These are phyloP conservation scores for Vinca major DNA, from an alignment of 305 asterid species.

Conservation along the genomic window DNA sequence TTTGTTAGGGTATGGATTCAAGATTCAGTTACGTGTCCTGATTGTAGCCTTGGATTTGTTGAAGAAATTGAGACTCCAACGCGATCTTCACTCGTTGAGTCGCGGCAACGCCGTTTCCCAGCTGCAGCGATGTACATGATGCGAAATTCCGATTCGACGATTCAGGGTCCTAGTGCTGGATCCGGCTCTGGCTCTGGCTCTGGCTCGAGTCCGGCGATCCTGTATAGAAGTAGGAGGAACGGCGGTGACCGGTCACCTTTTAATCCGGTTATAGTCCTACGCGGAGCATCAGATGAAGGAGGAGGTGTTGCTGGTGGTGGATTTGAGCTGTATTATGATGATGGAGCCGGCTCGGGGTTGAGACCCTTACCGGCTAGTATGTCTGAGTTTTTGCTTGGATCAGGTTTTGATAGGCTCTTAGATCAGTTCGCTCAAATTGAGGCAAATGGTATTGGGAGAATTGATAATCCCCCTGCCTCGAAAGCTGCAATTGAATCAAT, in stretches of 20 bases:
- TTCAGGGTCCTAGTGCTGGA: conserved; percentile 27
- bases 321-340: conserved; percentile 74
- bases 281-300: conserved; percentile 39
- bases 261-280: conserved; percentile 83
- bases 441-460: conserved; percentile 63
- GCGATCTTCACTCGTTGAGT: conserved; percentile 53
- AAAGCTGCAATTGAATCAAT: conserved; percentile 72
- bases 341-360: conserved; percentile 77
- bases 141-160: conserved; percentile 38
- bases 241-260: conserved; percentile 82
- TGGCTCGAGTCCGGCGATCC: conserved; percentile 38
- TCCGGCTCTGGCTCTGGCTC: conserved; percentile 28
- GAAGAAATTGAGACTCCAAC: conserved; percentile 58
- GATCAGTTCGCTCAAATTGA: conserved; percentile 76
- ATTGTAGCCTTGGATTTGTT: conserved; percentile 66
- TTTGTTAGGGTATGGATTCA: conserved; percentile 51
- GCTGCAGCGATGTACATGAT: conserved; percentile 58
- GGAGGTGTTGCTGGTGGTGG: conserved; percentile 31
- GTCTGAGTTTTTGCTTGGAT: conserved; percentile 83
- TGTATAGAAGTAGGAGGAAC: conserved; percentile 59
- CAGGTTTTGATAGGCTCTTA: conserved; percentile 78
- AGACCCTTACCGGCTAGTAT: conserved; percentile 67
- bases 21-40: conserved; percentile 62
- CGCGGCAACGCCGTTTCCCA: conserved; percentile 66
- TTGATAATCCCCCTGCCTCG: conserved; percentile 80